These are phyloP conservation scores for Blastomyces gilchristii DNA, from an alignment of 2,329 filamentous ascomycete species.

Conservation along the genomic window DNA sequence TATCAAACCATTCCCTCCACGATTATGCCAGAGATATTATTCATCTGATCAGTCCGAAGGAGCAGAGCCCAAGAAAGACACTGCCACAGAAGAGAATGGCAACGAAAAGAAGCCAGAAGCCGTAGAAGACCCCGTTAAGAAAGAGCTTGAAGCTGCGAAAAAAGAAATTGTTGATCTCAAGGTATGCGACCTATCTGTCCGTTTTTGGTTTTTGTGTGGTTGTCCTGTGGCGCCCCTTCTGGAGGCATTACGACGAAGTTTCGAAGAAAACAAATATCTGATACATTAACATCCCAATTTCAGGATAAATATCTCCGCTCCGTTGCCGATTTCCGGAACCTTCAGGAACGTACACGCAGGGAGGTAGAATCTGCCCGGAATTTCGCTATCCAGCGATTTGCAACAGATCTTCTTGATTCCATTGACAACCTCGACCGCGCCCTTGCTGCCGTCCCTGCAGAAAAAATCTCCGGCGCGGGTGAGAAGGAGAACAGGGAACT, in stretches of 20 bases:
- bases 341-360: conserved; percentile 86
- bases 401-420: conserved; percentile 85
- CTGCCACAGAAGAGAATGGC: conserved; percentile 32
- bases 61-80: conserved; percentile 24
- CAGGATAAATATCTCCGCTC: conserved; percentile 92
- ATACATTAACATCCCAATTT: conserved; percentile 3
- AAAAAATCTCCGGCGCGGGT: conserved; percentile 53
- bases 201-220: not conserved
- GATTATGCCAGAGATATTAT: conserved; percentile 30
- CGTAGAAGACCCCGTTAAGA: conserved; percentile 44
- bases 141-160: conserved; percentile 61
- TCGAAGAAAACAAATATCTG: not conserved
- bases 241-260: not conserved
- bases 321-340: conserved; percentile 93
- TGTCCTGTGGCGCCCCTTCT: not conserved
- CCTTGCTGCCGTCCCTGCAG: conserved; percentile 63
- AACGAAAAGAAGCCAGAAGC: conserved; percentile 29
- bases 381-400: conserved; percentile 90
- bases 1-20: conserved; percentile 26
- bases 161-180: conserved; percentile 73
- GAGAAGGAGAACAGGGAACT: conserved; percentile 59
- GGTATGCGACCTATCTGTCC: conserved; percentile 42
- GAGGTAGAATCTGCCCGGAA: conserved; percentile 79
- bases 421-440: conserved; percentile 97
- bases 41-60: conserved; percentile 35